These are phyloP conservation scores for Theobroma grandiflorum DNA, from an alignment of 441 rosid genomes.

Conservation along the genomic window DNA sequence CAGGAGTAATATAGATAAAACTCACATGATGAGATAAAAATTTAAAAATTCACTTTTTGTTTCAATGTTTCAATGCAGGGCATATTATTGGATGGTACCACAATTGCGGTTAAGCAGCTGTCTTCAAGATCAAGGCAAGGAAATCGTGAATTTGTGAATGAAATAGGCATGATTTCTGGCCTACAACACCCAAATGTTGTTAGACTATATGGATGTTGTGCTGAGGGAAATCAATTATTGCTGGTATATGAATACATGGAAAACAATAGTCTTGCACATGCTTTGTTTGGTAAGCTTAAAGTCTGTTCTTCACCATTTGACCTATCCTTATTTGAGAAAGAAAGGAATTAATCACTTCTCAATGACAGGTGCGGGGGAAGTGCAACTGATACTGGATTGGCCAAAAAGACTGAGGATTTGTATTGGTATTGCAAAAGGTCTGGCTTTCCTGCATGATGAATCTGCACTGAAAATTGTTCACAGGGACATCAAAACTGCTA, in stretches of 20 bases:
- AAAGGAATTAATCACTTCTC: not conserved
- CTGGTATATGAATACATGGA: conserved; percentile 63
- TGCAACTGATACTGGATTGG: conserved; percentile 71
- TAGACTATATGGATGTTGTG: conserved; percentile 58
- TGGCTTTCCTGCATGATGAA: conserved; percentile 80
- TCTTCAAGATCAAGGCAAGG: conserved; percentile 79
- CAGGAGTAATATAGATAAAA: not conserved
- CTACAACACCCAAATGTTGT: conserved; percentile 63
- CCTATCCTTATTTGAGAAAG: not conserved
- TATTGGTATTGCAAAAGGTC: conserved; percentile 69
- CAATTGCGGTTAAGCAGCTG: conserved; percentile 74
- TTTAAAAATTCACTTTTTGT: not conserved
- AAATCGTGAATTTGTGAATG: conserved; percentile 72
- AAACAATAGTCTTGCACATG: conserved; percentile 62
- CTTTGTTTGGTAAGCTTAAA: conserved; percentile 51
- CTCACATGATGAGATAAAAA: not conserved
- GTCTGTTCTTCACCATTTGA: not conserved
- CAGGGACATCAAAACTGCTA: conserved; percentile 85
- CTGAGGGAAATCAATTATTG: conserved; percentile 53
- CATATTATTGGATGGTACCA: conserved; percentile 54
- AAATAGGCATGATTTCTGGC: conserved; percentile 72
- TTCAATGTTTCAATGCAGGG: conserved; percentile 47
- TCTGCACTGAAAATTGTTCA: conserved; percentile 71
- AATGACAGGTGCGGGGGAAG: conserved; percentile 43
- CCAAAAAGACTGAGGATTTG: conserved; percentile 67